Conservation (phyloP, 176 grass and related monocot genomes). For the Metroxylon sagu region DNA sequence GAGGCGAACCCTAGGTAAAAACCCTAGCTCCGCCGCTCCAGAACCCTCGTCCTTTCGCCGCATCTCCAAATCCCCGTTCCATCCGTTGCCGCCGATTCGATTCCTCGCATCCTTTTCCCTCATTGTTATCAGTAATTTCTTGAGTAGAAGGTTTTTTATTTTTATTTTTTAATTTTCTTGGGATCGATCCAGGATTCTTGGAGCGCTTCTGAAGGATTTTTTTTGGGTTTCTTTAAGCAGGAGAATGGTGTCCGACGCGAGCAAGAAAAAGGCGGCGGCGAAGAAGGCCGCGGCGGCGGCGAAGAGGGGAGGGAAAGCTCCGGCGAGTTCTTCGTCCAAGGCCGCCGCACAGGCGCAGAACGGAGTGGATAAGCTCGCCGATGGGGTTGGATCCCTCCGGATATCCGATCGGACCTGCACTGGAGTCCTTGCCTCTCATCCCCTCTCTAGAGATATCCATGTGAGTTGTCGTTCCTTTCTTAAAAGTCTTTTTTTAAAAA, state of each 20-base stretch:
- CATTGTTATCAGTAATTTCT: too few species aligned
- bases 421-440: constrained; percentile 79
- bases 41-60: too few species aligned
- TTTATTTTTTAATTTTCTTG: too few species aligned
- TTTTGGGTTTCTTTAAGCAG: constrained; percentile 2
- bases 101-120: too few species aligned
- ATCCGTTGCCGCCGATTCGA: too few species aligned
- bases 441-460: constrained; percentile 87
- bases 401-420: constrained; percentile 90
- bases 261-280: constrained; percentile 94
- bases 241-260: constrained; percentile 88
- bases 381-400: constrained; percentile 37
- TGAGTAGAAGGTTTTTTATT: too few species aligned
- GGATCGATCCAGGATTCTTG: too few species aligned
- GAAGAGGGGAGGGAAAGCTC: constrained; percentile 78
- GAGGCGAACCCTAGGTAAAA: too few species aligned
- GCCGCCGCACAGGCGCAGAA: neutral
- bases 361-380: constrained; percentile 27
- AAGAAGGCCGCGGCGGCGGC: constrained; percentile 81
- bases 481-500: too few species aligned
- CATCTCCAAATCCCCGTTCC: too few species aligned
- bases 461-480: constrained; percentile 16
- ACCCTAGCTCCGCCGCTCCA: too few species aligned
- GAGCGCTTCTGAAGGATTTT: too few species aligned
- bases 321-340: constrained; percentile 30